Evolutionary conservation across 164 flowering plant species (phyloP).

Genomic region (grape (Vitis vinifera)): DNA sequence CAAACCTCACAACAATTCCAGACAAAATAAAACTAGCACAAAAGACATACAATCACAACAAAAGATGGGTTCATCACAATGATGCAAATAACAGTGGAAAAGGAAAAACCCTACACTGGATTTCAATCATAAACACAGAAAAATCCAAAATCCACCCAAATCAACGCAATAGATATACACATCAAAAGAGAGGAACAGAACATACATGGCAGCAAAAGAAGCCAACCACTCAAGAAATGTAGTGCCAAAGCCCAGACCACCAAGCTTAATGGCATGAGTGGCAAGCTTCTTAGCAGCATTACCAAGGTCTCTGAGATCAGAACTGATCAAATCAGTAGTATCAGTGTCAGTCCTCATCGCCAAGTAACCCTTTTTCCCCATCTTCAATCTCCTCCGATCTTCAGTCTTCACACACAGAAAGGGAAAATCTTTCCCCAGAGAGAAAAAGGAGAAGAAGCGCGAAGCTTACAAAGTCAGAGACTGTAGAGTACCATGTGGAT

Average conservation of each 20-base stretch:
- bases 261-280: conserved; percentile 57
- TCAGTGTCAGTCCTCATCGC: conserved; percentile 54
- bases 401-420: too few relatives aligned
- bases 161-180: background rate
- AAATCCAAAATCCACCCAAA: conserved; percentile 8
- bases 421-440: too few relatives aligned
- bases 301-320: conserved; percentile 58
- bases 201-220: conserved; percentile 80
- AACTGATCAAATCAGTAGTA: conserved; percentile 33
- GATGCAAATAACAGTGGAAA: too few relatives aligned
- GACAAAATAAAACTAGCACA: too few relatives aligned
- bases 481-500: too few relatives aligned
- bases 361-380: conserved; percentile 43
- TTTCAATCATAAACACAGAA: background rate
- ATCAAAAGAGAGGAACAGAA: background rate
- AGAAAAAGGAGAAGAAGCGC: too few relatives aligned
- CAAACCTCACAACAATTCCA: too few relatives aligned
- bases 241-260: conserved; percentile 61
- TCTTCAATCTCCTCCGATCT: background rate
- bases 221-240: conserved; percentile 82
- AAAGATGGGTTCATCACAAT: background rate
- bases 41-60: background rate
- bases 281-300: conserved; percentile 65
- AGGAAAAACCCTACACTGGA: too few relatives aligned
- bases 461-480: too few relatives aligned